These are phyloP conservation scores for Eleusine indica DNA, from an alignment of 176 grass and related monocot genomes.

Conservation along the genomic window DNA sequence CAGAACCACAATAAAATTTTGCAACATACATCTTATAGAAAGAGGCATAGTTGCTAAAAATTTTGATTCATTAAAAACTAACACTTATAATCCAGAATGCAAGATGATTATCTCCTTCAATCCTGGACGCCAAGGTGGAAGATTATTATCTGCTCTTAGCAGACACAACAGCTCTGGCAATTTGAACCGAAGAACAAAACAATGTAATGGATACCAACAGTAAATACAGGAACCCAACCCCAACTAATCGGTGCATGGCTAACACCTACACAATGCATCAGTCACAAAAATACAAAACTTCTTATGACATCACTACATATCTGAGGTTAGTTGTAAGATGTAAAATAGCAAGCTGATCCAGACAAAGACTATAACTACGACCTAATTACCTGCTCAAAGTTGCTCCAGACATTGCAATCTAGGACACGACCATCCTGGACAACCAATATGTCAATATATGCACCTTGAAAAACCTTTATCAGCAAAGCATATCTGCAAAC, in stretches of 20 bases:
- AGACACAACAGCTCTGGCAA: constrained; percentile 75
- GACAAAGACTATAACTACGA: background rate
- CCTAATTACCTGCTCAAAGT: constrained; percentile 86
- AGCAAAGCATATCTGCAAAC: constrained; percentile 15
- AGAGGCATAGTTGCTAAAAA: background rate
- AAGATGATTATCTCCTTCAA: constrained; percentile 74
- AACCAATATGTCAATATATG: constrained; percentile 99
- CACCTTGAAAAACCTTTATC: constrained; percentile 72
- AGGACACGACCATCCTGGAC: constrained; percentile 91
- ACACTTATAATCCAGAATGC: background rate
- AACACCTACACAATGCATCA: background rate
- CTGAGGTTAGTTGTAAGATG: background rate
- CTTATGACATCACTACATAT: background rate
- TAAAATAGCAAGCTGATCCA: background rate
- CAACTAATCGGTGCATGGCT: background rate
- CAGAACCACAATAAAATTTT: background rate
- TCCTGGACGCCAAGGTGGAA: constrained; percentile 86
- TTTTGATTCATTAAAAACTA: background rate
- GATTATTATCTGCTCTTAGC: constrained; percentile 92
- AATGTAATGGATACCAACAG: constrained; percentile 16
- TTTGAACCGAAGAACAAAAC: constrained; percentile 74
- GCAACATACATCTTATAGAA: background rate
- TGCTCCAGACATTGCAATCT: constrained; percentile 96
- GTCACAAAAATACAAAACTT: background rate
- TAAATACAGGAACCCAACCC: constrained; percentile 22